Conservation (phyloP, 305 asterid species). For the Plantago coronopus region DNA sequence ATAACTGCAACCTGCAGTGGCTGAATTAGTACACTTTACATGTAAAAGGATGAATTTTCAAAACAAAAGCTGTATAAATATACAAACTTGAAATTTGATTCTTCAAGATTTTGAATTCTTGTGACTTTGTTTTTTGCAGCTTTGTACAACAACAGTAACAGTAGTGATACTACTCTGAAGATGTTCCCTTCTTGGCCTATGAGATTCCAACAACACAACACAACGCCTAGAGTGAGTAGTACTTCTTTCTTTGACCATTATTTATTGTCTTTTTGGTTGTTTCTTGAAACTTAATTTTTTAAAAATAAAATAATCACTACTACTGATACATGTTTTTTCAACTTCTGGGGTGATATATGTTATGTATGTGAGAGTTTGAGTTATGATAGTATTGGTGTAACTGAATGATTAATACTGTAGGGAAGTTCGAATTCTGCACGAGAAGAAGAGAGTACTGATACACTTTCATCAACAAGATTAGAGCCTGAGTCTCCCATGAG, state of each 20-base stretch:
- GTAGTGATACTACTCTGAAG: conserved; percentile 46
- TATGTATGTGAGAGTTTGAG: not conserved
- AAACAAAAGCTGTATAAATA: no score
- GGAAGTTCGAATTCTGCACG: conserved; percentile 59
- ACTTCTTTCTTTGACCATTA: conserved; percentile 30
- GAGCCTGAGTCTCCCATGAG: conserved; percentile 10
- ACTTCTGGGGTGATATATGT: not conserved
- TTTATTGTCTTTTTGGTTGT: conserved; percentile 12
- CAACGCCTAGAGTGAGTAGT: conserved; percentile 34
- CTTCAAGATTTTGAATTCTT: not conserved
- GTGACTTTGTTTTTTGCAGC: conserved; percentile 55
- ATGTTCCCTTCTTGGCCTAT: conserved; percentile 98
- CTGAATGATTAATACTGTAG: conserved; percentile 27
- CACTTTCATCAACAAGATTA: conserved; percentile 24
- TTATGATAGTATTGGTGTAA: not conserved
- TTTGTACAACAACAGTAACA: conserved; percentile 74
- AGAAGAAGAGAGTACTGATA: conserved; percentile 73
- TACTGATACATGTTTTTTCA: no score
- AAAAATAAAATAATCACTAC: no score
- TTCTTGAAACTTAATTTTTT: no score
- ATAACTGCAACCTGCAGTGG: conserved; percentile 26
- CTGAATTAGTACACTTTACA: no score
- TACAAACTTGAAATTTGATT: no score
- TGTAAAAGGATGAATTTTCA: no score
- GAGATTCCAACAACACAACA: conserved; percentile 65